Base-by-base conservation (phyloP, 805 yeast species). In the Suhomyces sp. region DNA sequence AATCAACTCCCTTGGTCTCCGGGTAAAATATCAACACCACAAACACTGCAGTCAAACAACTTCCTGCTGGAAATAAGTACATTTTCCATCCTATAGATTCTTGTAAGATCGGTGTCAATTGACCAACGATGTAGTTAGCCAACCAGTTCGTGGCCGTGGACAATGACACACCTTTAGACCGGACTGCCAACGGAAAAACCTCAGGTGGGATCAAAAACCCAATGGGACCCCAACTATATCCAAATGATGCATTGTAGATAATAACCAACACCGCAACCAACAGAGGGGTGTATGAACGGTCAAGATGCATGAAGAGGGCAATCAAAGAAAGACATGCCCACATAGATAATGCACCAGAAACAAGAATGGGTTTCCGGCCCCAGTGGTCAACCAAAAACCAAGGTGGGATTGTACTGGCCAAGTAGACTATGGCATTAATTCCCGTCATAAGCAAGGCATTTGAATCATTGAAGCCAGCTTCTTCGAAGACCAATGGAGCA, bases 401-500 rank as follows among this genome's bases (percentile, higher is more conserved):
- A 5, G 74, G 72, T 3, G 70, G 68, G 10, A 68, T 55, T 3
- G 74, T 68, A 29, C 65, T 58, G 19, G 55, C 43, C 19, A 67
- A 53, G 43, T 68, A 68, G 5, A 68, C 62, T 17, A 65, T 38
- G 10, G 64, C 61, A 36, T 68, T 68, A 35, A 68, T 53, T 7
- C 72, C 74, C 3, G 74, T 67, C 72, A 68, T 66, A 15, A 68
- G 44, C 25, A 68, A 50, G 1, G 73, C 72, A 33, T 60, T 55
- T 24, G 68, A 54, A 41, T 67, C 60, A 40, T 54, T 65, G 50
- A 67, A 68, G 7, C 74, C 74, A 1, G 74, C 74, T 20, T 63
- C 55, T 39, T 68, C 70, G 44, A 73, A 76, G 31, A 77, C 74
- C 50, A 74, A 63, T 4, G 80, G 79, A 0, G 82, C 80, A 44